These are phyloP conservation scores for Epithemia pelagica DNA, from an alignment of 108 stramenopile genomes.

Conservation along the genomic window DNA sequence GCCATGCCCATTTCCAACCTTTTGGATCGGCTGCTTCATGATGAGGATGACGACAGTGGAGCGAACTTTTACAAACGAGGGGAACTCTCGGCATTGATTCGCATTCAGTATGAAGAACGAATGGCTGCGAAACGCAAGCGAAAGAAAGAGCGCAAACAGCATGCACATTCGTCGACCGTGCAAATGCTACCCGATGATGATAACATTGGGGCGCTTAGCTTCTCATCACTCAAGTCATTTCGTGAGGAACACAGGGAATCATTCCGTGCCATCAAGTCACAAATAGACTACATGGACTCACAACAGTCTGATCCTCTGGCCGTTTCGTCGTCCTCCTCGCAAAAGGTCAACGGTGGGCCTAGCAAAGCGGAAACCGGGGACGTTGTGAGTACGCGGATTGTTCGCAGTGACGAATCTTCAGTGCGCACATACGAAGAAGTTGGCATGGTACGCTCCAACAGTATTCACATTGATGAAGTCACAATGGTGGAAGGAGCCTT, in stretches of 20 bases:
- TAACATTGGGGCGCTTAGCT: not conserved
- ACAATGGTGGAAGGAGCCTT: slow-evolving; percentile 75
- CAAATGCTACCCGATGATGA: not conserved
- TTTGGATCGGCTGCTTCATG: slow-evolving; percentile 71
- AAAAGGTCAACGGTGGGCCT: not conserved
- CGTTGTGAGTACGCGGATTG: not conserved
- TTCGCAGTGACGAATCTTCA: not conserved
- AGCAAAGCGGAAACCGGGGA: not conserved
- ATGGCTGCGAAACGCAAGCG: slow-evolving; percentile 32
- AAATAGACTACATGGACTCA: slow-evolving; percentile 18
- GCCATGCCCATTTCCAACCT: slow-evolving; percentile 82
- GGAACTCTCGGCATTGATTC: slow-evolving; percentile 63
- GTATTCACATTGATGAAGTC: slow-evolving; percentile 58
- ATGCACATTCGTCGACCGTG: not conserved
- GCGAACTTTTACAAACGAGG: slow-evolving; percentile 39
- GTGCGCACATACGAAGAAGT: slow-evolving; percentile 17
- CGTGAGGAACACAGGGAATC: too few relatives aligned
- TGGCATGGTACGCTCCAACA: slow-evolving; percentile 10
- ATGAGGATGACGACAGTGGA: slow-evolving; percentile 17
- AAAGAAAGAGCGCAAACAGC: slow-evolving; percentile 18
- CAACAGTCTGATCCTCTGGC: not conserved
- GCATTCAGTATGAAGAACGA: slow-evolving; percentile 79
- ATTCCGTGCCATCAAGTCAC: too few relatives aligned
- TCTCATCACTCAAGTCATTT: too few relatives aligned
- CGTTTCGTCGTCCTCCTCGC: not conserved